phyloP scores from a whole-genome alignment of 495 filamentous ascomycete species.

The Diplogelasinospora grovesii region DNA sequence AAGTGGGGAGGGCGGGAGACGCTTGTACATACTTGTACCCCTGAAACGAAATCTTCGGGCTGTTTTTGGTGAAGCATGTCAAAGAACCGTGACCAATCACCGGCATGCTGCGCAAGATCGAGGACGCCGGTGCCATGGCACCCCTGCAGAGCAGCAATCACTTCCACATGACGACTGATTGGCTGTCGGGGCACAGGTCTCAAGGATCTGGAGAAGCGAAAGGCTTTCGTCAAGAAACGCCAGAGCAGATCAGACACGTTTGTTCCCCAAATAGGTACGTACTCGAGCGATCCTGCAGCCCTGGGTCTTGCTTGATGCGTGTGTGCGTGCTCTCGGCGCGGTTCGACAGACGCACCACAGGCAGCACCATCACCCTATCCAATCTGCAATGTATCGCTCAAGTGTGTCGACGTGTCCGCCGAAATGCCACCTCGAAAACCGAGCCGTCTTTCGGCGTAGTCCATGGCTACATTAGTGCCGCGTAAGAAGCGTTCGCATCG shows the following conservation, averaged over 20 bases:
- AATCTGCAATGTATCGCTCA: neutral
- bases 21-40: slow-evolving; percentile 15
- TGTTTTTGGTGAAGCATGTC: slow-evolving; percentile 23
- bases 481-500: no score
- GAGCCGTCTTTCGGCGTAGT: no score
- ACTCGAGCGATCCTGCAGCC: slow-evolving; percentile 1
- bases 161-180: slow-evolving; percentile 12
- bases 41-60: slow-evolving; percentile 28
- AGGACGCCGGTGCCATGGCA: slow-evolving; percentile 23
- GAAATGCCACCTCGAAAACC: no score
- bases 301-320: neutral
- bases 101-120: slow-evolving; percentile 13
- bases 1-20: slow-evolving; percentile 9
- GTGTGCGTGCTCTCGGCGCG: no score
- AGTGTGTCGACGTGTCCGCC: no score
- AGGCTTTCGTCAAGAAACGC: slow-evolving; percentile 15
- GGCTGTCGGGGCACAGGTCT: slow-evolving; percentile 5
- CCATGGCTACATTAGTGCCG: no score
- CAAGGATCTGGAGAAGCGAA: slow-evolving; percentile 8
- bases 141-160: slow-evolving; percentile 13
- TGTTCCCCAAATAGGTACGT: slow-evolving; percentile 9
- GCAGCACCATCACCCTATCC: neutral
- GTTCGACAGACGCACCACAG: no score
- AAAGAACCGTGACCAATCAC: slow-evolving; percentile 18
- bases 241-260: slow-evolving; percentile 19